Conservation (phyloP, 495 filamentous ascomycete genomes). For the Aspergillus affinis region DNA sequence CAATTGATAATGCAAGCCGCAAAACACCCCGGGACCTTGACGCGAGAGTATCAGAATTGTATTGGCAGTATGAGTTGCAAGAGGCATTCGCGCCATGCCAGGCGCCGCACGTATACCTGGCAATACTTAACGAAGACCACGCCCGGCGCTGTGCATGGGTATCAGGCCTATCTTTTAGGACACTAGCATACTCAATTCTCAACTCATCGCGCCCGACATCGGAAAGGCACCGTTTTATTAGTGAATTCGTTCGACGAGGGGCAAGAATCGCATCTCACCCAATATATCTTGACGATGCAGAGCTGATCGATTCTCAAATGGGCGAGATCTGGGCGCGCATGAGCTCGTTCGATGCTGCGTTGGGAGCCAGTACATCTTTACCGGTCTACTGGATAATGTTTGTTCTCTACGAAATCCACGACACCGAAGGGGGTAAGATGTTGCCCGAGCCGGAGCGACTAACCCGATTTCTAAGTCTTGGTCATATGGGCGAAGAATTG, state of each 20-base stretch:
- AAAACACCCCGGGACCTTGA: constrained; percentile 21
- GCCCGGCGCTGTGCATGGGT: constrained; percentile 63
- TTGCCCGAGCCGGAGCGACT: constrained; percentile 17
- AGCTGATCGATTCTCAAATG: constrained; percentile 19
- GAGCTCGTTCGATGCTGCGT: constrained; percentile 13
- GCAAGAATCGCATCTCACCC: constrained; percentile 34
- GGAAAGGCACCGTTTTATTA: constrained; percentile 24
- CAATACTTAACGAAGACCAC: constrained; percentile 58
- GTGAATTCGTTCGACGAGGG: constrained; percentile 51
- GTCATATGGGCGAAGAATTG: constrained; percentile 23
- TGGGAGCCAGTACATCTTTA: constrained; percentile 9
- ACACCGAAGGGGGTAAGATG: constrained; percentile 6
- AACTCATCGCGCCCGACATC: constrained; percentile 34
- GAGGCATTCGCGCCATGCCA: constrained; percentile 12
- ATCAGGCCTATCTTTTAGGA: constrained; percentile 49
- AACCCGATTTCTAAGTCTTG: constrained; percentile 27
- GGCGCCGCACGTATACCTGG: constrained; percentile 53
- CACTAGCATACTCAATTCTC: constrained; percentile 59
- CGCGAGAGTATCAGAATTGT: constrained; percentile 37
- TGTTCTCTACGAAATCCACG: constrained; percentile 34
- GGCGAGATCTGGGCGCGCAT: constrained; percentile 19
- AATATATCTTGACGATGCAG: constrained; percentile 22
- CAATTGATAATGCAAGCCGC: not conserved
- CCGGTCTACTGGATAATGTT: constrained; percentile 38
- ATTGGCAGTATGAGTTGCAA: constrained; percentile 32